Conservation (phyloP, 2,329 filamentous ascomycete genomes). For the Aureobasidium sp. region DNA sequence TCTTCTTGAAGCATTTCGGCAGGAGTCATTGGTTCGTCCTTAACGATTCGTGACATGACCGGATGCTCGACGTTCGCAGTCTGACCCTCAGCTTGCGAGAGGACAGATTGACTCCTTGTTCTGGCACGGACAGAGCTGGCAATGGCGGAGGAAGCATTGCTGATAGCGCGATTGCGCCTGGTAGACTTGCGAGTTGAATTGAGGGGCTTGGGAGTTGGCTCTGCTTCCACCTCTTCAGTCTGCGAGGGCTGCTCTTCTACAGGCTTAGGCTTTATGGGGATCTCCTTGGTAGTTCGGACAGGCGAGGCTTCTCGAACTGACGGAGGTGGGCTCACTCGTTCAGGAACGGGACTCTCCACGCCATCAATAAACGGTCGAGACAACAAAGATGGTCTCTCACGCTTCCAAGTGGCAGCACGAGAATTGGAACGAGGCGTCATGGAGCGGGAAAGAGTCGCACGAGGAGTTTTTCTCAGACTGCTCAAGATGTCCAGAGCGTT, state of each 20-base stretch:
- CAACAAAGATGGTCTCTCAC: conserved; percentile 21
- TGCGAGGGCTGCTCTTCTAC: not conserved
- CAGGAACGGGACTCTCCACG: conserved; percentile 23
- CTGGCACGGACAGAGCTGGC: conserved; percentile 38
- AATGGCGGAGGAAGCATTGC: conserved; percentile 41
- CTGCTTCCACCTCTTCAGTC: not conserved
- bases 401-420: conserved; percentile 24
- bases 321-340: conserved; percentile 28
- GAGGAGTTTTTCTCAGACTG: conserved; percentile 1
- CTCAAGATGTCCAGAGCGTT: conserved; percentile 4
- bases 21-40: conserved; percentile 42
- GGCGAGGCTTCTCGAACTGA: not conserved
- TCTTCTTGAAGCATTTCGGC: conserved; percentile 27
- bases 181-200: conserved; percentile 13
- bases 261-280: not conserved
- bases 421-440: not conserved
- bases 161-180: conserved; percentile 29
- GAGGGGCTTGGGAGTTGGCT: conserved; percentile 1
- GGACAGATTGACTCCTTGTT: conserved; percentile 43
- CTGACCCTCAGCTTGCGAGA: conserved; percentile 39
- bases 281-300: not conserved
- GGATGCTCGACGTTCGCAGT: conserved; percentile 34
- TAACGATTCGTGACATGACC: conserved; percentile 34
- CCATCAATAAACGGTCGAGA: conserved; percentile 19
- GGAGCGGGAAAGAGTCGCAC: not conserved